Conservation (phyloP, 495 filamentous ascomycete genomes). For the Cercophora sp. region DNA sequence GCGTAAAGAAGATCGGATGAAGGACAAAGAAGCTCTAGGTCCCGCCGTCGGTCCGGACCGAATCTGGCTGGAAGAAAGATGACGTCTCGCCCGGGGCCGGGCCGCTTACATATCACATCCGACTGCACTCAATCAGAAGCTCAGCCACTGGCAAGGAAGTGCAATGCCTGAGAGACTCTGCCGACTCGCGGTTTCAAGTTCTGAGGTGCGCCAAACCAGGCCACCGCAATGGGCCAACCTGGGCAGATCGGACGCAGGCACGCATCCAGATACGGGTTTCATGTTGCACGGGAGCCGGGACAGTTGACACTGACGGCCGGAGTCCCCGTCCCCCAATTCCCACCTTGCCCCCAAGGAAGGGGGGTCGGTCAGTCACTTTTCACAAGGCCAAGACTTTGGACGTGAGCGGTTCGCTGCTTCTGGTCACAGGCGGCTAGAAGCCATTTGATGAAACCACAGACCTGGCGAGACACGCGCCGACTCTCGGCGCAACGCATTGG, state of each 20-base stretch:
- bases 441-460: constrained; percentile 16
- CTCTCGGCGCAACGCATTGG: neutral
- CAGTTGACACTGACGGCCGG: neutral
- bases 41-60: constrained; percentile 4
- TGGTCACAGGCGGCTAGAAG: constrained; percentile 7
- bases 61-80: neutral
- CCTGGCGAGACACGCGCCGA: constrained; percentile 17
- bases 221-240: neutral
- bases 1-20: too few species aligned
- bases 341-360: neutral
- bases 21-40: too few species aligned
- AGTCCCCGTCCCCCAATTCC: neutral
- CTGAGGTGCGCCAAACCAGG: neutral
- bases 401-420: constrained; percentile 1
- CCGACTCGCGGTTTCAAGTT: neutral
- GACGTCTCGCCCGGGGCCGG: neutral
- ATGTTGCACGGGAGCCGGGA: neutral
- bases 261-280: constrained; percentile 1
- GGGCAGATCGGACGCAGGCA: constrained; percentile 3
- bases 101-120: neutral
- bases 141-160: neutral
- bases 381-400: neutral
- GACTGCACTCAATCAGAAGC: neutral
- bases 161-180: neutral
- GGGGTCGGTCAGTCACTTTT: neutral